Base-by-base conservation (phyloP, 768 basidiomycete genomes). In the Russula ochroleuca region DNA sequence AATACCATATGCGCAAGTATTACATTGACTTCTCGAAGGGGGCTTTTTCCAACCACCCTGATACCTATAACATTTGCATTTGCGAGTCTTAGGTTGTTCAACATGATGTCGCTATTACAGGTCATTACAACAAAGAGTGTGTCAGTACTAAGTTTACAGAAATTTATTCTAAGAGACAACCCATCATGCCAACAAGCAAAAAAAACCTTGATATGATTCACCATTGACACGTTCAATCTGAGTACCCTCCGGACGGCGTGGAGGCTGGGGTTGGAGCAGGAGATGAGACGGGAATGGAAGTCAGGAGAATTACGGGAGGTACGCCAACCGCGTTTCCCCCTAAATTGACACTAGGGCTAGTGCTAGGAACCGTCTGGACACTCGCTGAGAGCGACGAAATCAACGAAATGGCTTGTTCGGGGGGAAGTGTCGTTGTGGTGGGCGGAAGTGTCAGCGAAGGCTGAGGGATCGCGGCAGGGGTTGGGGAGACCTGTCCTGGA, bases 341-440 rank as follows among this genome's bases (percentile, higher is more conserved):
- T 3, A 37, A 3, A 15, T 57, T 55, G 33, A 10, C 47, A n/a
- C 4, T 25, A 13, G 64, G 40, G 55, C 28, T 23, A 3, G 58
- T 45, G 58, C 51, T 63, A 19, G 73, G 74, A n/a, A 73, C 64
- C 31, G 80, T 66, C 62, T 76, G 78, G 17, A n/a, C n/a, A n/a
- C 40, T 59, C 19, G 40, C 40, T 13, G 54, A 28, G 54, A 65
- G 41, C 3, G 33, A 25, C 10, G 63, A 64, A 23, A 59, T 1
- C 15, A 61, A 15, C 14, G n/a, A 15, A 35, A 77, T 73, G 4
- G 79, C 82, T 37, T 79, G 75, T 13, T 76, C 67, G 10, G 81
- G 80, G 28, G 75, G 72, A 48, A 84, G 69, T 2, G 79, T 81
- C 31, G 74, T 73, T 0, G 81, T 83, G 23, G 73, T 71, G 17